Evolutionary conservation across 202 grass and related monocot species (phyloP).

Genomic region (Tripidium arundinaceum): DNA sequence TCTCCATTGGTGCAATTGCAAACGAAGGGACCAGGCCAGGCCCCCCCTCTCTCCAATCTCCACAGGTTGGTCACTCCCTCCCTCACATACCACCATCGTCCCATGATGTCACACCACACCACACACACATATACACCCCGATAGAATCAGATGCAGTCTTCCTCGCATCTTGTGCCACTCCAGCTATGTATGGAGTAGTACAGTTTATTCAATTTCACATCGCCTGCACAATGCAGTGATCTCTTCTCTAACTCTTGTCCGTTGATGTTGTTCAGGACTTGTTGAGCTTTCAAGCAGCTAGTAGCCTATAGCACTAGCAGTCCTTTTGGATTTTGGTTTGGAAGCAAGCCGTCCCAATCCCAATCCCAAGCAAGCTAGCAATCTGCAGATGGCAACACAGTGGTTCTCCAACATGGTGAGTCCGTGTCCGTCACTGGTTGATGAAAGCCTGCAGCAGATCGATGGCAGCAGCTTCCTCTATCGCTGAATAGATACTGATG

Average conservation of each 20-base stretch:
- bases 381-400: constrained; percentile 52
- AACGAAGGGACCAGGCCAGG: constrained; percentile 42
- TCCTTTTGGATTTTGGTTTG: constrained; percentile 24
- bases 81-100: neutral
- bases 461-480: no score
- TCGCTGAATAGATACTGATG: no score
- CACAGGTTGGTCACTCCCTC: constrained; percentile 39
- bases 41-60: constrained; percentile 20
- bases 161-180: neutral
- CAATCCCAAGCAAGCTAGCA: constrained; percentile 12
- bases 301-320: constrained; percentile 6
- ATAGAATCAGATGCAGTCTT: neutral
- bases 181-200: neutral
- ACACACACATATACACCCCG: no score
- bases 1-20: constrained; percentile 39
- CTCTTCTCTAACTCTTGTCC: neutral
- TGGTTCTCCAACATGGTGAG: constrained; percentile 87
- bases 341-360: neutral
- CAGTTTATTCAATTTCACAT: neutral
- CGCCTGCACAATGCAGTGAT: neutral
- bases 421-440: neutral
- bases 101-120: neutral
- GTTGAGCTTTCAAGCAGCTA: constrained; percentile 13
- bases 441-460: no score
- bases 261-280: constrained; percentile 17